phyloP scores from a whole-genome alignment of 1,284 basidiomycete species.

The Marasmius oreades region DNA sequence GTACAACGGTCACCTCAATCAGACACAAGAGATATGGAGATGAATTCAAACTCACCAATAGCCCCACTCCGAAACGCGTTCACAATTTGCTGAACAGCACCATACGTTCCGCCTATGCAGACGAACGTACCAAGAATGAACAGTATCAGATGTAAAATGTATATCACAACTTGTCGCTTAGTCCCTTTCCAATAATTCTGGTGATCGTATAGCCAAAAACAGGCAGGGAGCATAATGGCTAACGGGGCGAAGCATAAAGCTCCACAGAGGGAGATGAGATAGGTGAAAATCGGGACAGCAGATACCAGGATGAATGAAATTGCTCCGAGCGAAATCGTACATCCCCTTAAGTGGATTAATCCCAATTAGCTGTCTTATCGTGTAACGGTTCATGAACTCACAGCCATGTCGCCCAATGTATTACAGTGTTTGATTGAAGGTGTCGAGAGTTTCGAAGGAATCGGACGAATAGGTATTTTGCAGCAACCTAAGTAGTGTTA shows the following conservation, averaged over 20 bases:
- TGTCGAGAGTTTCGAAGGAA: not conserved
- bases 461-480: conserved; percentile 2
- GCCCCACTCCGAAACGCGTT: not conserved
- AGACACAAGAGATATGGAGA: too few species aligned
- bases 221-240: not conserved
- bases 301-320: not conserved
- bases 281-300: not conserved
- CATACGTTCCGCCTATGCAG: not conserved
- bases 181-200: not conserved
- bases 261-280: not conserved
- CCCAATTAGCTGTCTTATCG: not conserved
- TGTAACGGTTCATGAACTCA: not conserved
- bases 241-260: not conserved
- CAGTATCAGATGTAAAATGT: not conserved
- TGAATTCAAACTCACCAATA: not conserved
- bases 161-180: not conserved
- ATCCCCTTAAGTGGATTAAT: not conserved
- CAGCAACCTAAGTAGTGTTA: not conserved
- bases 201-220: not conserved
- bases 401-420: conserved; percentile 1
- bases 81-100: not conserved
- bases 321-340: not conserved
- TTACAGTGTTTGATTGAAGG: not conserved
- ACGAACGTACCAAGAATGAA: not conserved
- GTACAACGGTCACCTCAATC: too few species aligned